Conservation (phyloP, 176 grass and related monocot genomes). For the Oryza australiensis region DNA sequence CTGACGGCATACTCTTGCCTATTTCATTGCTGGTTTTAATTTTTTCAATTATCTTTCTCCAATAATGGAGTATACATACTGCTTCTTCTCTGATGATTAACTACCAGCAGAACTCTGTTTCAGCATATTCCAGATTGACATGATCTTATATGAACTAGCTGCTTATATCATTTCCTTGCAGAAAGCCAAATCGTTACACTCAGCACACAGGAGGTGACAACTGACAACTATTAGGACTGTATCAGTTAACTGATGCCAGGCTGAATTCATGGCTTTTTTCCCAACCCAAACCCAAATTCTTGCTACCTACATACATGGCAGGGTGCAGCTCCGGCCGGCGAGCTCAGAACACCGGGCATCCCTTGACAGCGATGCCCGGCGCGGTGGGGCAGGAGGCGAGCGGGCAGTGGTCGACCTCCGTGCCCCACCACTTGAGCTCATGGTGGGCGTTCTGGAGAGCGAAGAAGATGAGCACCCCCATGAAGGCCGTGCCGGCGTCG, state of each 20-base stretch:
- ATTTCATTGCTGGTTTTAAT: not conserved
- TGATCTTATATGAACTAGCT: not conserved
- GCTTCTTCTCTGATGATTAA: not conserved
- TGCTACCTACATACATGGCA: not conserved
- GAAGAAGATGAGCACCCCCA: slow-evolving; percentile 98
- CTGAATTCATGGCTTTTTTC: slow-evolving; percentile 12
- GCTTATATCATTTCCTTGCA: not conserved
- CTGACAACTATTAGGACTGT: not conserved
- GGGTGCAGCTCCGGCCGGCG: not conserved
- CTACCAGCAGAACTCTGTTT: not conserved
- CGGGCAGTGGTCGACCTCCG: slow-evolving; percentile 90
- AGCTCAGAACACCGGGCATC: slow-evolving; percentile 80
- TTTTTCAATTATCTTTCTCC: not conserved
- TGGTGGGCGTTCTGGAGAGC: slow-evolving; percentile 81
- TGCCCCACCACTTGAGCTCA: slow-evolving; percentile 91
- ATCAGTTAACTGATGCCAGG: slow-evolving; percentile 3
- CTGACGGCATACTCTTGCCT: not conserved
- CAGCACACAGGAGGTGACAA: not conserved
- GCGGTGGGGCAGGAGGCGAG: slow-evolving; percentile 85
- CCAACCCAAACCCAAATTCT: not conserved
- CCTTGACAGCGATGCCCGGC: slow-evolving; percentile 75
- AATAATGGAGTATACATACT: not conserved
- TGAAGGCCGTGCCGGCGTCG: slow-evolving; percentile 93
- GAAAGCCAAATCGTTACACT: slow-evolving; percentile 25
- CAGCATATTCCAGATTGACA: not conserved